Evolutionary conservation across 169 alveolate species (phyloP).

Genomic region (Sarcocystis neurona): DNA sequence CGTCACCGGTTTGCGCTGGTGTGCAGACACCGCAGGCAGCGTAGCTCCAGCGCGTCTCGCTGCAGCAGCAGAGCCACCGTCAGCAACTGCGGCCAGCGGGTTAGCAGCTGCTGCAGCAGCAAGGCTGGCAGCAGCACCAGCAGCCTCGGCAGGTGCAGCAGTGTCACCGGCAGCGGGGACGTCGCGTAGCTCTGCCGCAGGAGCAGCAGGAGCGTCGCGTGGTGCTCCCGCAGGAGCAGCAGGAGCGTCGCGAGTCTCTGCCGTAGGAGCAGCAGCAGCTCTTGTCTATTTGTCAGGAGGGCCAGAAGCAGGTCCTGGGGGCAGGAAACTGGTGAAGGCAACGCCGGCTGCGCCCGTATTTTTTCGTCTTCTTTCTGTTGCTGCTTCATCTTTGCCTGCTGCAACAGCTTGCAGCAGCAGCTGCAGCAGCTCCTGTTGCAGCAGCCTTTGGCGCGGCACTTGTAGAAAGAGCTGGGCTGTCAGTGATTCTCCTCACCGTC

Average conservation of each 20-base stretch:
- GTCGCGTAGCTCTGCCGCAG: not conserved
- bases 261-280: slow-evolving; percentile 7
- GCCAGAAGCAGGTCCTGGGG: not conserved
- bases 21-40: too few species aligned
- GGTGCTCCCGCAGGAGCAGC: not conserved
- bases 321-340: too few species aligned
- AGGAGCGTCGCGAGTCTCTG: not conserved
- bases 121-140: not conserved
- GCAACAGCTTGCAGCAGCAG: not conserved
- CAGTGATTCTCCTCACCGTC: not conserved
- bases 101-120: not conserved
- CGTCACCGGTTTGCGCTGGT: not conserved
- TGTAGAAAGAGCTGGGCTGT: not conserved
- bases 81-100: not conserved
- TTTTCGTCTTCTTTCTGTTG: too few species aligned
- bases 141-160: slow-evolving; percentile 12
- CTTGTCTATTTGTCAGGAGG: not conserved
- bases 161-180: not conserved
- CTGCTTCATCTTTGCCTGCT: not conserved
- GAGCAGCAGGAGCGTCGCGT: not conserved
- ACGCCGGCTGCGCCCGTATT: too few species aligned
- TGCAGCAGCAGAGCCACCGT: not conserved
- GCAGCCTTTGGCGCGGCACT: not conserved
- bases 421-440: slow-evolving; percentile 63
- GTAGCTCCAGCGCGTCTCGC: too few species aligned